These are phyloP conservation scores for Polytolypa hystricis DNA, from an alignment of 2,329 filamentous ascomycete genomes.

Conservation along the genomic window DNA sequence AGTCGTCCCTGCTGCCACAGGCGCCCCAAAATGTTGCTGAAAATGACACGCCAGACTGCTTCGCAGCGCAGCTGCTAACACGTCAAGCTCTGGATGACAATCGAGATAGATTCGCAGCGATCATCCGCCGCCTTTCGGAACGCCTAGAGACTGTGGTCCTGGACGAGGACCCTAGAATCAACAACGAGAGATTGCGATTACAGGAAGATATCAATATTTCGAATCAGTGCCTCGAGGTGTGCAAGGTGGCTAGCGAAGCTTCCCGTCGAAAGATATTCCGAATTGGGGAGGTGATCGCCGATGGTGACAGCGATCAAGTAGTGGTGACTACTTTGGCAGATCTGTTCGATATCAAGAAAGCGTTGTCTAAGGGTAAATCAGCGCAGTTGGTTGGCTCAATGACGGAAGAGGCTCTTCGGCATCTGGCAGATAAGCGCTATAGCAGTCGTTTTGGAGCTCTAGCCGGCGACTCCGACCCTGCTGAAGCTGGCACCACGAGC, in stretches of 20 bases:
- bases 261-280: conserved; percentile 24
- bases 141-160: conserved; percentile 19
- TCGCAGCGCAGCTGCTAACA: conserved; percentile 25
- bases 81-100: conserved; percentile 22
- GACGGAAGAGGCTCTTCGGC: conserved; percentile 19
- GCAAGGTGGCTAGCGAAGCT: conserved; percentile 24
- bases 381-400: conserved; percentile 30
- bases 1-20: conserved; percentile 16
- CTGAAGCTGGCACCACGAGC: conserved; percentile 6
- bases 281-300: conserved; percentile 28
- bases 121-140: conserved; percentile 23
- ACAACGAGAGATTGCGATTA: conserved; percentile 20
- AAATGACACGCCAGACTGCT: conserved; percentile 12
- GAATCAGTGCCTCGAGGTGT: conserved; percentile 30
- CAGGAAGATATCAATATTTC: conserved; percentile 25
- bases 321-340: conserved; percentile 33
- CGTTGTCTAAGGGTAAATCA: conserved; percentile 23
- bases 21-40: conserved; percentile 7
- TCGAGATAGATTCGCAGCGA: conserved; percentile 21
- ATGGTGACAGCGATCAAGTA: conserved; percentile 30
- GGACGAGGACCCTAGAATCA: conserved; percentile 12
- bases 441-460: conserved; percentile 18
- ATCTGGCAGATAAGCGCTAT: conserved; percentile 19
- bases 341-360: conserved; percentile 32
- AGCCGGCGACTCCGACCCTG: conserved; percentile 4